These are phyloP conservation scores for Aureobasidium sp. DNA, from an alignment of 2,329 filamentous ascomycete genomes.

Conservation along the genomic window DNA sequence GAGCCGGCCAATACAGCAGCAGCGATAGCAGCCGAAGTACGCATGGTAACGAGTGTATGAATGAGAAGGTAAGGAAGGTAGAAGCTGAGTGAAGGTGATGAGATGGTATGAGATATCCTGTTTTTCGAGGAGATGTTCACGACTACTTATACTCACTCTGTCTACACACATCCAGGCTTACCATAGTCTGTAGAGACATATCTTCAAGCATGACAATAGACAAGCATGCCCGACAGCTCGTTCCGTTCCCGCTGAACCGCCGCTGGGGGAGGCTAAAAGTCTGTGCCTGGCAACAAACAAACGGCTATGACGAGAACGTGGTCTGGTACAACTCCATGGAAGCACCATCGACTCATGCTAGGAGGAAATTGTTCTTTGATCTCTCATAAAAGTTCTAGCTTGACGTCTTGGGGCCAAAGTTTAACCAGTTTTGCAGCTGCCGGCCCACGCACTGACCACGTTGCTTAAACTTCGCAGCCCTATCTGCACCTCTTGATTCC, in stretches of 20 bases:
- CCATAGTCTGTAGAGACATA: neutral
- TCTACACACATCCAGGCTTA: neutral
- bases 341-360: constrained; percentile 3
- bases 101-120: neutral
- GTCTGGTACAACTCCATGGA: neutral
- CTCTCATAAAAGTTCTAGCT: neutral
- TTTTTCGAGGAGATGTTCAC: neutral
- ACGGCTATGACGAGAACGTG: constrained; percentile 3
- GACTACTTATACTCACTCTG: constrained; percentile 13
- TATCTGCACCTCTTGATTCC: neutral
- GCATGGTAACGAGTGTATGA: constrained; percentile 3
- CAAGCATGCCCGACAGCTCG: constrained; percentile 11
- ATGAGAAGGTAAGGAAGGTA: neutral
- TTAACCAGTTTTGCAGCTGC: neutral
- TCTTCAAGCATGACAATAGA: neutral
- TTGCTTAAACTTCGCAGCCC: constrained; percentile 1
- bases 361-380: neutral
- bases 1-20: constrained; percentile 9
- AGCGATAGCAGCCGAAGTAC: constrained; percentile 7
- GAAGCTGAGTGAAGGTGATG: constrained; percentile 5
- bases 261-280: neutral
- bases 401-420: constrained; percentile 1
- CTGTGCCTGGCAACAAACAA: neutral
- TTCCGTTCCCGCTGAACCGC: constrained; percentile 5
- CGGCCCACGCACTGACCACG: neutral